phyloP scores from a whole-genome alignment of 2,329 filamentous ascomycete genomes.

The Cladosporium sp. region DNA sequence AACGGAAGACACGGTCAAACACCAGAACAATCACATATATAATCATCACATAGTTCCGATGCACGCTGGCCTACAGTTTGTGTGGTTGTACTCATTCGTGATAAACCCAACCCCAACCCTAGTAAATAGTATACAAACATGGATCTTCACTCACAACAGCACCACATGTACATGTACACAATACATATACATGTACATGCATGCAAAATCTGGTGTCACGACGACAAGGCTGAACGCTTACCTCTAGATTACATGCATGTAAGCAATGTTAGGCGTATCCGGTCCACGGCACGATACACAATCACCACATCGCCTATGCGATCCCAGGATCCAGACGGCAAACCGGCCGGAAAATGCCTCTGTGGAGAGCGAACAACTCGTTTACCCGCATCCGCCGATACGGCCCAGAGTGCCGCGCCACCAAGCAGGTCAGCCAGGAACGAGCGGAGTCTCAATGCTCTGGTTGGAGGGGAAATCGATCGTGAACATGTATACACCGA shows the following conservation, averaged over 20 bases:
- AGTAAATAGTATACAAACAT: neutral
- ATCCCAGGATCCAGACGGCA: neutral
- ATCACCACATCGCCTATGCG: neutral
- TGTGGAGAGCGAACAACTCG: neutral
- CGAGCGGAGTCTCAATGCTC: neutral
- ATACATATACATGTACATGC: too few species aligned
- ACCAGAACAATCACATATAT: neutral
- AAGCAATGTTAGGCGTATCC: neutral
- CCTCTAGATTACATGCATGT: neutral
- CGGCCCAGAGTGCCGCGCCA: slow-evolving; percentile 11
- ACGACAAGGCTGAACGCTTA: neutral
- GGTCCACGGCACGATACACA: neutral
- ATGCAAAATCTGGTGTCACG: neutral
- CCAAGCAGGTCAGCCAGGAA: neutral
- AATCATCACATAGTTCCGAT: neutral
- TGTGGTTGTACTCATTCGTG: neutral
- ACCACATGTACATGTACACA: neutral
- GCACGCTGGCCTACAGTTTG: neutral
- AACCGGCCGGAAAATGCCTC: slow-evolving; percentile 3
- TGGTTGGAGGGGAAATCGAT: neutral
- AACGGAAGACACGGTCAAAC: neutral
- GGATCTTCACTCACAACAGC: neutral
- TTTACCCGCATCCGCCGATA: neutral
- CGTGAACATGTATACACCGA: neutral
- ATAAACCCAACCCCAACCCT: neutral